Percentiles rank a stretch among this genome's conserved stretches.
phyloP scores from a whole-genome alignment of 2,329 filamentous ascomycete genomes.

The Ascochyta fabae region DNA sequence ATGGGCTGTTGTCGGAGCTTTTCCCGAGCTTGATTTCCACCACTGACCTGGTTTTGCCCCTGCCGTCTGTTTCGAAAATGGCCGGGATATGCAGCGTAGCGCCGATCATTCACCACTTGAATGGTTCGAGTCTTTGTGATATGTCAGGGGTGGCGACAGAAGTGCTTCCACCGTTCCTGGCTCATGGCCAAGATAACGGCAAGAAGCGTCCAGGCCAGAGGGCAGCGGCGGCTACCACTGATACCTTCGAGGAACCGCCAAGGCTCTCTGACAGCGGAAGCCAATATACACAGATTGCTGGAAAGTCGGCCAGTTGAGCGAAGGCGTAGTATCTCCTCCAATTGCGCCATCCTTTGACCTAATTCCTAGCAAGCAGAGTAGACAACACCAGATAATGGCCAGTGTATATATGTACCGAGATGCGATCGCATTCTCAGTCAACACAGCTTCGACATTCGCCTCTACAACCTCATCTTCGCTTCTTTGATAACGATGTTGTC shows the following conservation, averaged over 20 bases:
- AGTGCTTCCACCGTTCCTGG: not conserved
- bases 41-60: not conserved
- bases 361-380: not conserved
- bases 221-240: not conserved
- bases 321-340: constrained; percentile 7
- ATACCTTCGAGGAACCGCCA: not conserved
- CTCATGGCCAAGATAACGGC: not conserved
- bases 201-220: not conserved
- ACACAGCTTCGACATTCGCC: not conserved
- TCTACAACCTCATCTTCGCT: not conserved
- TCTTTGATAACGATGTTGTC: constrained; percentile 7
- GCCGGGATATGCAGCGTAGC: not conserved
- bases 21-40: constrained; percentile 1
- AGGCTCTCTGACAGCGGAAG: not conserved
- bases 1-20: not conserved
- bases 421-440: not conserved
- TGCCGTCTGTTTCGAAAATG: not conserved
- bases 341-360: not conserved
- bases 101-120: not conserved
- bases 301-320: constrained; percentile 1
- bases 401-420: not conserved
- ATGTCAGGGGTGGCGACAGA: not conserved
- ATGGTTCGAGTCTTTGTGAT: not conserved
- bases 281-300: constrained; percentile 6
- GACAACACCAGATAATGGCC: not conserved